Conservation (phyloP, 345 rosid species). For the Salix viminalis region DNA sequence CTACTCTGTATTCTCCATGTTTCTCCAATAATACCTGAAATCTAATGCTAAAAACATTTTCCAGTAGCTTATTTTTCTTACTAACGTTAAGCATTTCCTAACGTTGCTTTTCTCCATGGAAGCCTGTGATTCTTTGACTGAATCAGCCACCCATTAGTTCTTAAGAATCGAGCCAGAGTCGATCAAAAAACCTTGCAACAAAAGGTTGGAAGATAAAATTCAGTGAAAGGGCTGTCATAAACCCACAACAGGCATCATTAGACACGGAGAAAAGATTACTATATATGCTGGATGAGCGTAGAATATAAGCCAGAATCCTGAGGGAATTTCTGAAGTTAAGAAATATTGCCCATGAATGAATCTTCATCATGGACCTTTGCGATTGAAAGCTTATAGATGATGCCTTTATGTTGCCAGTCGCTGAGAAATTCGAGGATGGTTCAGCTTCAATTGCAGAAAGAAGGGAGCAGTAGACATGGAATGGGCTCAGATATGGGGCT, state of each 20-base stretch:
- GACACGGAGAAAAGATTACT: not conserved
- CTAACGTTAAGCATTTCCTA: not conserved
- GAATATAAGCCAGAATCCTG: too few species aligned
- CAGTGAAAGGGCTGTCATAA: not conserved
- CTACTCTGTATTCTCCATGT: not conserved
- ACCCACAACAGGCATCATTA: not conserved
- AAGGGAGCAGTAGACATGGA: too few species aligned
- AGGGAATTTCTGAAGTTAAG: too few species aligned
- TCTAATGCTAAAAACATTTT: not conserved
- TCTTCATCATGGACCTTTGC: too few species aligned
- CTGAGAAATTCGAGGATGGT: too few species aligned
- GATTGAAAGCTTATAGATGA: too few species aligned
- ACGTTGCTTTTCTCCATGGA: slow-evolving; percentile 1
- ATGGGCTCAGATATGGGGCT: too few species aligned
- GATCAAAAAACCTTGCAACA: not conserved
- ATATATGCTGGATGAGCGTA: too few species aligned
- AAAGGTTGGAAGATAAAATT: not conserved
- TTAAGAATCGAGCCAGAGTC: not conserved
- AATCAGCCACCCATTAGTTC: not conserved
- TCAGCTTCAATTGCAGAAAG: too few species aligned
- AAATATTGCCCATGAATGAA: too few species aligned
- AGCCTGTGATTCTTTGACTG: slow-evolving; percentile 2
- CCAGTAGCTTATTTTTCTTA: not conserved
- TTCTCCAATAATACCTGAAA: slow-evolving; percentile 4
- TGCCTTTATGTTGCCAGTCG: too few species aligned